Base-by-base conservation (phyloP, 1,284 basidiomycete species). In the Naganishia liquefaciens region DNA sequence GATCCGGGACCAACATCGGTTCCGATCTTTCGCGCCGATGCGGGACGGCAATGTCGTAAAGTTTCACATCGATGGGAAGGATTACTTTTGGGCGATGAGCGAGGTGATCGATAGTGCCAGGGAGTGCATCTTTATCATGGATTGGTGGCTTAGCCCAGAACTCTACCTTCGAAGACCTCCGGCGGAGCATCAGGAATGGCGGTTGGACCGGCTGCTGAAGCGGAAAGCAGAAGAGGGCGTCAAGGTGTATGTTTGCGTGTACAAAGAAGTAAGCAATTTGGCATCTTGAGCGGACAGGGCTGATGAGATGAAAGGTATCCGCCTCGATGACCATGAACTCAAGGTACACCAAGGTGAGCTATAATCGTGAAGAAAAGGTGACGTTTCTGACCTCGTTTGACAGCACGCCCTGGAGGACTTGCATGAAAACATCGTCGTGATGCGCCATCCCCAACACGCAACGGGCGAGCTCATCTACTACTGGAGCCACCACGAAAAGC, bases 71-170 rank as follows among this genome's bases (percentile, higher is more conserved):
- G 91, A 93, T 73, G 91, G 92, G 0, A 88, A 91, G 66, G 82
- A 96, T 80, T 96, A 94, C 77, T 90, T 96, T 83, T 95, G 89
- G 84, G 93, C 93, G 0, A 76, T 95, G 37, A 91, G 90, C 2
- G 91, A 93, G 79, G 82, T 94, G 76, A 82, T 96, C 27, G 91
- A 95, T 62, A 57, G 68, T 11, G 81, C 81, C 0, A 74, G 72
- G 54, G 76, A 80, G 62, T 76, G 68, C 9, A 72, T 76, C 62
- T 70, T 68, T 57, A 67, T 70, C 54, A 61, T 69, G 54, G 62
- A 68, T 53, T 69, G 70, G 71, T 82, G 81, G 93, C 84, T 96
- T 64, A 89, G 89, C 0, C 93, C 93, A 0, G 93, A 96, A 75
- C 80, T 96, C 4, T 93, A 92, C 77, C 86, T 96, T 27, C 87